Evolutionary conservation across 163 green algal species (phyloP), one percentile per base, ranked within the genome.

Genomic region (Trebouxiophyceae sp.): DNA sequence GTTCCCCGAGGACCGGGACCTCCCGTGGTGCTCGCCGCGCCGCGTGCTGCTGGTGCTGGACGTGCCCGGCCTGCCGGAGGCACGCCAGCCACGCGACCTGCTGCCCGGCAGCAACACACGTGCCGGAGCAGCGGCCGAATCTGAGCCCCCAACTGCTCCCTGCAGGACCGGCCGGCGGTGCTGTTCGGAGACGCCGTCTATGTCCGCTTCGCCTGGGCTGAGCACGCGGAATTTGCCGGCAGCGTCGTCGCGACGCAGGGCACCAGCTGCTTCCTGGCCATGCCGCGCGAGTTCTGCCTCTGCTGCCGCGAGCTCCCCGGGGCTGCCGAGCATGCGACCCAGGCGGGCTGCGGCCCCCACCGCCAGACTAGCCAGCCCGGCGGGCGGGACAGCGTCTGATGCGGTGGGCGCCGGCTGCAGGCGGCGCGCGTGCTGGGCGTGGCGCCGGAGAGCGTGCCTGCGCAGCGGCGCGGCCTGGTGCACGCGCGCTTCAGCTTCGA

Each of bases 401-500:
- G n/a, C n/a, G n/a, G n/a, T n/a, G n/a, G n/a, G n/a, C n/a, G n/a
- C n/a, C n/a, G n/a, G n/a, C n/a, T n/a, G n/a, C n/a, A n/a, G n/a
- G n/a, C n/a, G n/a, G n/a, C n/a, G n/a, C n/a, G n/a, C n/a, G n/a
- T n/a, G n/a, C n/a, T n/a, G n/a, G n/a, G n/a, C n/a, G n/a, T n/a
- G n/a, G n/a, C n/a, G n/a, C n/a, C n/a, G n/a, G n/a, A n/a, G n/a
- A n/a, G n/a, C n/a, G n/a, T n/a, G n/a, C n/a, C n/a, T n/a, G n/a
- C n/a, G n/a, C n/a, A n/a, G n/a, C n/a, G n/a, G 33, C 30, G 19
- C 26, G 71, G 46, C 29, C 68, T 77, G 66, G 46, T 78, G 2
- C 77, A 83, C 29, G 73, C 72, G 16, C 77, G 77, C 22, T 81
- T 83, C 63, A 68, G 39, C 58, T 83, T 83, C 47, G 73, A 83